Evolutionary conservation across 495 filamentous ascomycete species (phyloP).

Genomic region (Oidiodendron maius): DNA sequence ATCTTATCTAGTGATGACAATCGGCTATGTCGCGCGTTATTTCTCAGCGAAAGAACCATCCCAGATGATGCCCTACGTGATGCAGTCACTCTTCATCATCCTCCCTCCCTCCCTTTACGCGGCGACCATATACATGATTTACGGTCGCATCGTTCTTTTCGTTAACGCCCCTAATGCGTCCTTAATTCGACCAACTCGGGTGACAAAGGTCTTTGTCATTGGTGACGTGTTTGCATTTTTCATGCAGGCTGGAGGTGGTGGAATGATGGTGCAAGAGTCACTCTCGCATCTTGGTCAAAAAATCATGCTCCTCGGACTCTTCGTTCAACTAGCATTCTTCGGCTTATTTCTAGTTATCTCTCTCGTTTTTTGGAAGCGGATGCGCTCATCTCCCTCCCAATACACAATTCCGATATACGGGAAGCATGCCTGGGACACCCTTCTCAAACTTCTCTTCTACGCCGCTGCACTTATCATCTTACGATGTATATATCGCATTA

Average conservation of each 20-base stretch:
- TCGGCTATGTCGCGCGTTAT: slow-evolving; percentile 38
- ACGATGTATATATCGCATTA: slow-evolving; percentile 51
- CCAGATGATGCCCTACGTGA: slow-evolving; percentile 25
- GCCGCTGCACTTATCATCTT: slow-evolving; percentile 50
- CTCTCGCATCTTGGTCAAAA: slow-evolving; percentile 30
- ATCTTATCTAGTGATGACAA: slow-evolving; percentile 40
- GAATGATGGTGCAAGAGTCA: slow-evolving; percentile 30
- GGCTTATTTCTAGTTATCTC: slow-evolving; percentile 41
- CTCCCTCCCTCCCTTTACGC: slow-evolving; percentile 44
- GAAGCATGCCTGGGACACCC: slow-evolving; percentile 40
- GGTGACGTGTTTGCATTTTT: slow-evolving; percentile 38
- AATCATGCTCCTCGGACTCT: slow-evolving; percentile 34
- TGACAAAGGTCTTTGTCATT: slow-evolving; percentile 40
- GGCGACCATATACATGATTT: slow-evolving; percentile 49
- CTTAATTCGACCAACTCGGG: slow-evolving; percentile 27
- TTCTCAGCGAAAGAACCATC: slow-evolving; percentile 29
- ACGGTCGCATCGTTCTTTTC: slow-evolving; percentile 38
- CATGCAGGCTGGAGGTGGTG: slow-evolving; percentile 32
- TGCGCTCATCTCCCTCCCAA: slow-evolving; percentile 8
- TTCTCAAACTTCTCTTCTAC: slow-evolving; percentile 45
- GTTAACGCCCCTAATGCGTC: slow-evolving; percentile 36
- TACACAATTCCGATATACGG: slow-evolving; percentile 9
- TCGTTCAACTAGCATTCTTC: slow-evolving; percentile 44
- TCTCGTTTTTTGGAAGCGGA: slow-evolving; percentile 27
- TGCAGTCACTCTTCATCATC: slow-evolving; percentile 23